Base-by-base conservation (phyloP, 1,284 basidiomycete genomes). In the Papiliotrema flavescens region DNA sequence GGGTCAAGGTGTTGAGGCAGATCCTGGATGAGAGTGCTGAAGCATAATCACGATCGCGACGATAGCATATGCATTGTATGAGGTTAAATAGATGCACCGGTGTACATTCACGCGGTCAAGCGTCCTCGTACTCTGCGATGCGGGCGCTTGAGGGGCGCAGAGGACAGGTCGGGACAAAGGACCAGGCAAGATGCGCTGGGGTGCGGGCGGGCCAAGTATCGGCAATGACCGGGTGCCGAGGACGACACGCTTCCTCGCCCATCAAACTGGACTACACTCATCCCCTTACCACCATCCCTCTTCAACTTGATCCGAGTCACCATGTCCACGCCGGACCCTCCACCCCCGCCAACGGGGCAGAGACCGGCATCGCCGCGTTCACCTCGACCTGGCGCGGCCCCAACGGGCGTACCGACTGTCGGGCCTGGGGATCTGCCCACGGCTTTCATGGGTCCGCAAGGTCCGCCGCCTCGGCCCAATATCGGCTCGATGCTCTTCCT, bases 401-500 rank as follows among this genome's bases (percentile, higher is more conserved):
- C 40, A 1, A 41, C 53, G 19, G 41, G 37, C 40, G 47, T 24
- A 19, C 24, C 46, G 26, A 39, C 45, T 34, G 42, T 37, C 20
- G 17, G 34, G 15, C 36, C 52, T 36, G 36, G 28, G 46, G 43
- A 19, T 47, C 44, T 56, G 46, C 41, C 54, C 8, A 40, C 53
- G 3, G 56, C 54, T 13, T 47, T 56, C 22, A 24, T 46, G 44
- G 28, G 35, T 51, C 22, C 47, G 50, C 26, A 49, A 34, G 37
- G 42, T 23, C 14, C 56, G 17, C 57, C 59, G 15, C 67, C 67
- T 8, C 60, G 66, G 32, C 64, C 67, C 9, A 53, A 68, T 40
- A 32, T 75, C 20, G 63, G 62, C n/a, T 68, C 66, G 14, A 67
- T 75, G 64, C 60, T 77, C 28, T 69, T 75, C 56, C 49, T 75